Base-by-base conservation (phyloP, 2,329 filamentous ascomycete species). In the Apiospora kogelbergensis region DNA sequence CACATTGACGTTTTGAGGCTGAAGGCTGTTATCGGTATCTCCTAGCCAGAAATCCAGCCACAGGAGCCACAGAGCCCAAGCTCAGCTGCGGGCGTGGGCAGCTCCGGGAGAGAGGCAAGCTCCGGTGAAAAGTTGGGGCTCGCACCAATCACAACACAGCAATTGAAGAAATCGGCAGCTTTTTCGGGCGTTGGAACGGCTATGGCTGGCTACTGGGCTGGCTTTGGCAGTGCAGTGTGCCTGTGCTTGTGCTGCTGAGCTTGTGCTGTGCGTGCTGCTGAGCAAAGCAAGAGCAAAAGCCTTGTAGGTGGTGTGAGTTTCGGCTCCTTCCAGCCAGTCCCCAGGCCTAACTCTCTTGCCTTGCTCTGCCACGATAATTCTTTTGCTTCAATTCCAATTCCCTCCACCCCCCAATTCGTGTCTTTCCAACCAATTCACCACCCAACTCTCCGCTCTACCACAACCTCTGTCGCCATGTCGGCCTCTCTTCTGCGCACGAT, bases 401-500 rank as follows among this genome's bases (percentile, higher is more conserved):
- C 9, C 9, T 42, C 13, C 26, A 30, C 63, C 63, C 53, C 53
- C 53, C 53, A 60, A 60, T 60, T 37, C 48, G 69, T 68, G 68
- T 70, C 63, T 46, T 44, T 26, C 33, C 69, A 37, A 64, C 69
- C 48, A 64, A 53, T 70, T 69, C 67, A 67, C 67, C 63, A 65
- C 60, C 46, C 46, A 10, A 10, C 65, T 71, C 68, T 69, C 76
- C 66, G 40, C 46, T 63, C 46, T 42, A 48, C 53, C 33, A 33
- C 11, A n/a, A 57, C 40, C 66, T 40, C 26, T 30, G 30, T 77
- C 79, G 76, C 80, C 82, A 92, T 91, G 89, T 88, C 89, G 80
- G 90, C 91, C 76, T 85, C 89, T 72, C 82, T 94, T 78, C 85
- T 94, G 83, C 91, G 92, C 80, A 82, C 90, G 78, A 90, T 91